These are phyloP conservation scores for Podospora comata DNA, from an alignment of 495 filamentous ascomycete species.

Conservation along the genomic window DNA sequence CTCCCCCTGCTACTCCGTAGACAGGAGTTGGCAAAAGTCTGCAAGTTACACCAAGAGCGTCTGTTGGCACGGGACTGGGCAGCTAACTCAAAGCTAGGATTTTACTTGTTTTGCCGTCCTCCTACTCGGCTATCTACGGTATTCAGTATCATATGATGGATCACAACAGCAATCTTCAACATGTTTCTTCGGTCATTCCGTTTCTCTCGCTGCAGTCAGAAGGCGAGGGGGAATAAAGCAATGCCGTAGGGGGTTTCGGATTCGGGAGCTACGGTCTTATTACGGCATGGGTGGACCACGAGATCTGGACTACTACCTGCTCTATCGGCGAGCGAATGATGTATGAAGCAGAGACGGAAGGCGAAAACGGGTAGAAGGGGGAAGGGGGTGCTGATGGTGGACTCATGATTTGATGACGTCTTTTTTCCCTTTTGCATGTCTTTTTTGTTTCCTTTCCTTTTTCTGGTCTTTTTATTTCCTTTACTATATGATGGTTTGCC, in stretches of 20 bases:
- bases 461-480: not conserved
- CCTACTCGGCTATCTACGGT: not conserved
- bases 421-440: not conserved
- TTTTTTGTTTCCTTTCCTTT: not conserved
- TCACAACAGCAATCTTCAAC: not conserved
- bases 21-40: not conserved
- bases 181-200: not conserved
- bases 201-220: not conserved
- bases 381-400: not conserved
- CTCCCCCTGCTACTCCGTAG: constrained; percentile 13
- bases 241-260: not conserved
- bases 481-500: not conserved
- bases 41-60: not conserved
- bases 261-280: not conserved
- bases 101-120: not conserved
- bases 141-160: not conserved
- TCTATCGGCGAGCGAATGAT: not conserved
- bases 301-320: not conserved
- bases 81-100: not conserved
- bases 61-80: not conserved
- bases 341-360: not conserved
- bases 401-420: not conserved
- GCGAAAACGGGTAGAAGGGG: not conserved
- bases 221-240: not conserved
- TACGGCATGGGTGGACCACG: not conserved